phyloP scores from a whole-genome alignment of 257 asterid species.

The Primulina tabacum region DNA sequence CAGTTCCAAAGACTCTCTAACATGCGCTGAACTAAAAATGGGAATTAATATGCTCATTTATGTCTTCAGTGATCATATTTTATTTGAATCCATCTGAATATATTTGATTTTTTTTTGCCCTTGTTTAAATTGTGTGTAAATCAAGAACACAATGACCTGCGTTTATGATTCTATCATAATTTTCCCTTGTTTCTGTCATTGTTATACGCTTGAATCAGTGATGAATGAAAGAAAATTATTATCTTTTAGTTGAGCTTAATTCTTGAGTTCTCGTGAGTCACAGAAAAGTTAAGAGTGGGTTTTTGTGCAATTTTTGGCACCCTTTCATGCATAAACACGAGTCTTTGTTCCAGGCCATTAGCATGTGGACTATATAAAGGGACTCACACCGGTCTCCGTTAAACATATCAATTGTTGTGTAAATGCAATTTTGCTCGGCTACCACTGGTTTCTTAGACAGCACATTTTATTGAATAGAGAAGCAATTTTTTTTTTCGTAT shows the following conservation, averaged over 20 bases:
- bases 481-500: not conserved
- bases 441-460: not conserved
- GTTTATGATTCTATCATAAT: not conserved
- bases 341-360: not conserved
- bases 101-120: not conserved
- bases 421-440: not conserved
- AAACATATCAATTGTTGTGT: not conserved
- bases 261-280: not conserved
- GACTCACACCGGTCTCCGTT: not conserved
- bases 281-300: not conserved
- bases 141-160: not conserved
- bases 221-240: no score
- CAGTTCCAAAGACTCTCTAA: not conserved
- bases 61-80: not conserved
- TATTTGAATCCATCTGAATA: not conserved
- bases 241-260: not conserved
- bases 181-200: slow-evolving; percentile 1
- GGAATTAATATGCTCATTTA: not conserved
- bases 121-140: not conserved
- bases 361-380: not conserved
- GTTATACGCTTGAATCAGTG: not conserved
- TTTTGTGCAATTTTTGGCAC: not conserved
- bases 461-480: no score
- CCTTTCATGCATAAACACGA: not conserved
- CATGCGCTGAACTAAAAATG: not conserved